phyloP scores from a whole-genome alignment of 2,329 filamentous ascomycete genomes.

The Fusarium citri region DNA sequence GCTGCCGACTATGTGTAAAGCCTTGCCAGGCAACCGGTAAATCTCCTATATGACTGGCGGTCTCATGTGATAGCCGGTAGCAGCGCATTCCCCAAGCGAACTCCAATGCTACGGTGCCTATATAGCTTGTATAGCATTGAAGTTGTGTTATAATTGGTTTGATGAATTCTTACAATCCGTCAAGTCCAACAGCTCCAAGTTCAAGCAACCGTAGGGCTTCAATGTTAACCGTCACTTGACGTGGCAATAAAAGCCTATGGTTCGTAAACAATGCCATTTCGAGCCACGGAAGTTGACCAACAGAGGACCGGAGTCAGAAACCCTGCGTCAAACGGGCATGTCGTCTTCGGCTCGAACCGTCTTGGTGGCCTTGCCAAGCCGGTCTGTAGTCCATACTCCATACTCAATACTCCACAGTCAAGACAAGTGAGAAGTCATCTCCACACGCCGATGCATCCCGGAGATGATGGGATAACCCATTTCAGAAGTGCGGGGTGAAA shows the following conservation, averaged over 20 bases:
- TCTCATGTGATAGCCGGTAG: slow-evolving; percentile 28
- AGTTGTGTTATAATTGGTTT: not conserved
- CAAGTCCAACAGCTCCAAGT: not conserved
- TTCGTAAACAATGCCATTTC: slow-evolving; percentile 9
- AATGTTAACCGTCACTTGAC: not conserved
- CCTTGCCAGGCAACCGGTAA: slow-evolving; percentile 11
- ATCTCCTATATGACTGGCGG: slow-evolving; percentile 20
- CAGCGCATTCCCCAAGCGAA: not conserved
- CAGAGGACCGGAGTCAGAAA: not conserved
- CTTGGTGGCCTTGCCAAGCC: slow-evolving; percentile 24
- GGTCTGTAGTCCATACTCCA: slow-evolving; percentile 32
- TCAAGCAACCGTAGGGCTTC: not conserved
- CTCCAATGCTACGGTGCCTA: not conserved
- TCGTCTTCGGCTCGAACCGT: slow-evolving; percentile 41
- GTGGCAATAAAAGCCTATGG: not conserved
- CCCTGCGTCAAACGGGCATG: slow-evolving; percentile 19
- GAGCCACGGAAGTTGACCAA: slow-evolving; percentile 18
- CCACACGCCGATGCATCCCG: slow-evolving; percentile 28
- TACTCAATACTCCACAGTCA: slow-evolving; percentile 9
- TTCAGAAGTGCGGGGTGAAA: slow-evolving; percentile 37
- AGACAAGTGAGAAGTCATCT: slow-evolving; percentile 14
- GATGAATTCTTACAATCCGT: not conserved
- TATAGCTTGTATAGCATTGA: not conserved
- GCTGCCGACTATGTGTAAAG: slow-evolving; percentile 6
- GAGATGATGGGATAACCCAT: slow-evolving; percentile 17